phyloP scores from a whole-genome alignment of 768 basidiomycete species.

The Lepiota venenata region DNA sequence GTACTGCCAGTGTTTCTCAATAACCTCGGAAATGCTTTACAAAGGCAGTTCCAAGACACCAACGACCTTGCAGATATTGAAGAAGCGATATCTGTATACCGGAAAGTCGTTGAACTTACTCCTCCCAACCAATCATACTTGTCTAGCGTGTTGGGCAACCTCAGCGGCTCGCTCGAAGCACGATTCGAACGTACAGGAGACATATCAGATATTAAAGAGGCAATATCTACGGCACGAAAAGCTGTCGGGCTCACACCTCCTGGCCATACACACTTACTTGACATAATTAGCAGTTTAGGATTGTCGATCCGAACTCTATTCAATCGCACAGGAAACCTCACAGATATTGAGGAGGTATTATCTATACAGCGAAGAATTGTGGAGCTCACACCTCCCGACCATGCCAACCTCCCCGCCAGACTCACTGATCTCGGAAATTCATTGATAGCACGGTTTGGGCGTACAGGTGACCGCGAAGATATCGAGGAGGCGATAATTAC shows the following conservation, averaged over 20 bases:
- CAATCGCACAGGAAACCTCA: neutral
- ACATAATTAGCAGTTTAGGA: neutral
- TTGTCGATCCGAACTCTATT: conserved; percentile 7
- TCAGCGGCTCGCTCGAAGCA: conserved; percentile 4
- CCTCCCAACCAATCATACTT: neutral
- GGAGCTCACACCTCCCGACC: neutral
- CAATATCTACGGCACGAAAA: conserved; percentile 5
- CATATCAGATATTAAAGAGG: conserved; percentile 21
- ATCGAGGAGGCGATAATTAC: conserved; percentile 21
- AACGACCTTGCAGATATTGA: conserved; percentile 7
- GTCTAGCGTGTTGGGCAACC: conserved; percentile 3
- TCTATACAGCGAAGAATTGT: neutral
- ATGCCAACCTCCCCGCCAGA: neutral
- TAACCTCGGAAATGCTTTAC: conserved; percentile 12
- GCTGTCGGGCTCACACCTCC: conserved; percentile 8
- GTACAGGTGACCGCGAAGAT: conserved; percentile 18
- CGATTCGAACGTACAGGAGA: conserved; percentile 21
- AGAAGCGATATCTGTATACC: conserved; percentile 8
- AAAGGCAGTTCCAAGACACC: neutral
- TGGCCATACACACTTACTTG: neutral
- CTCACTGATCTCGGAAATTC: conserved; percentile 10
- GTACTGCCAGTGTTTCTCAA: neutral
- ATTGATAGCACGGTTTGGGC: conserved; percentile 5
- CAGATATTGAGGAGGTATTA: neutral
- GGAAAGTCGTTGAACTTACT: conserved; percentile 10